phyloP scores from a whole-genome alignment of 768 basidiomycete species.

The Boletellus ananas region DNA sequence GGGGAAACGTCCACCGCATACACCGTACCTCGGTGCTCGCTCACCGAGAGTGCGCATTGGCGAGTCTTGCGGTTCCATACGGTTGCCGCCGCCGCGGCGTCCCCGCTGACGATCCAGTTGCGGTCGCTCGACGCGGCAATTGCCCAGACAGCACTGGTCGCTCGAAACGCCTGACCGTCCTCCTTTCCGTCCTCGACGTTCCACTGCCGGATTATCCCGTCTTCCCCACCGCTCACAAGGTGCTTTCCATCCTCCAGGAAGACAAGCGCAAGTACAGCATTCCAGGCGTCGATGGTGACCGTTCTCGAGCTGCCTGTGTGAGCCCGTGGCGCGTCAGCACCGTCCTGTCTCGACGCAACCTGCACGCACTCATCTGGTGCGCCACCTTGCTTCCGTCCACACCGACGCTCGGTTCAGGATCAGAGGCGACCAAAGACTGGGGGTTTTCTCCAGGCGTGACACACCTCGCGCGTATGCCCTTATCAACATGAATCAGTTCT shows the following conservation, averaged over 20 bases:
- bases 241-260: not conserved
- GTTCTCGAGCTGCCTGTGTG: not conserved
- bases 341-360: not conserved
- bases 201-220: not conserved
- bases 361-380: not conserved
- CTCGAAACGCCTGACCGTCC: not conserved
- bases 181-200: not conserved
- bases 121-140: not conserved
- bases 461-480: not conserved
- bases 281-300: not conserved
- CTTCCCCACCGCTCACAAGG: not conserved
- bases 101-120: not conserved
- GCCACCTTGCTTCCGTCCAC: not conserved
- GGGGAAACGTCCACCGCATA: not conserved
- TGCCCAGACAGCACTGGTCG: not conserved
- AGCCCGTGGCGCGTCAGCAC: not conserved
- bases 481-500: not conserved
- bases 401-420: not conserved
- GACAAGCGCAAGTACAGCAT: not conserved
- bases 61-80: not conserved
- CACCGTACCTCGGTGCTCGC: not conserved
- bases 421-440: not conserved
- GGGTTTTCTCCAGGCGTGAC: no score
- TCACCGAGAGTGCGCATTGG: not conserved
- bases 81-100: not conserved